Evolutionary conservation across 495 filamentous ascomycete species (phyloP), one percentile per base, ranked within the genome.

Genomic region (Xylaria venustula): DNA sequence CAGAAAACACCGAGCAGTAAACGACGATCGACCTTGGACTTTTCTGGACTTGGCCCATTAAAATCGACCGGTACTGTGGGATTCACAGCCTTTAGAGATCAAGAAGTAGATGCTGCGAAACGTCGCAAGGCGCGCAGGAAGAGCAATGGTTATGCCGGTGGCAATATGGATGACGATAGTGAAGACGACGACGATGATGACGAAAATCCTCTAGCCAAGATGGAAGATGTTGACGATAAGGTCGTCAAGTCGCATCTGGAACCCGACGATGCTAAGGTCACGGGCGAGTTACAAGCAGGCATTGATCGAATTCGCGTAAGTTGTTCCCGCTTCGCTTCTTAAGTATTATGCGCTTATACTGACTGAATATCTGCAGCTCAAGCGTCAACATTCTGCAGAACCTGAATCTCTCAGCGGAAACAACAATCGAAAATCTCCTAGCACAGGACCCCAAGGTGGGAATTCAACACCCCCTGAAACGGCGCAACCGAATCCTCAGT

Each of bases 321-420:
- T n/a, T n/a, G n/a, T n/a, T n/a, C n/a, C 77, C 59, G 7, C 17
- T 5, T 17, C 12, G 7, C 41, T 56, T 22, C 28, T 32, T 36
- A 23, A 44, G 14, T 42, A 2, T 1, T 47, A 1, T 26, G 34
- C 30, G 23, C 9, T n/a, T 25, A 37, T 30, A 52, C 73, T 77
- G 51, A 73, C 30, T 34, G 61, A 42, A n/a, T 46, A 19, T 36
- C 6, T 64, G 63, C 70, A 98, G 93, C 85, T 98, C 36, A 98
- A 98, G 84, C 90, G 95, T 59, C 89, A 92, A 64, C 94, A 97
- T 75, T 97, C 94, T 0, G 86, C 86, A 32, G 93, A 95, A 25
- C 89, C 87, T 1, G 75, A 88, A 19, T 81, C 80, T 41, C 74
- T 76, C n/a, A 74, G 58, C 11, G 55, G 51, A 40, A 72, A 74